phyloP scores from a whole-genome alignment of 2,329 filamentous ascomycete genomes.

The Orbilia quercus region DNA sequence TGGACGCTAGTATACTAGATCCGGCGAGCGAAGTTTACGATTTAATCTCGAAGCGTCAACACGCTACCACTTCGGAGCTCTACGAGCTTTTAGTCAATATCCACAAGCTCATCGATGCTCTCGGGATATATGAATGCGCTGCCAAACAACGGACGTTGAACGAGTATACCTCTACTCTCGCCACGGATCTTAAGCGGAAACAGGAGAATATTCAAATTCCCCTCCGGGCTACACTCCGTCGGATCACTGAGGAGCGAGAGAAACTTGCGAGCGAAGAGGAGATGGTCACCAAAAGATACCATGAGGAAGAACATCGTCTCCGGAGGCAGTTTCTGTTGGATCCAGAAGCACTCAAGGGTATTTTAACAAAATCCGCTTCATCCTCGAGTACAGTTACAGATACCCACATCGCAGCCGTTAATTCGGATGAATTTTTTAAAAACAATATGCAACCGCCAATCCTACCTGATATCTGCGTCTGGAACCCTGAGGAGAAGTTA shows the following conservation, averaged over 20 bases:
- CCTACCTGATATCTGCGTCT: constrained; percentile 37
- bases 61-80: constrained; percentile 24
- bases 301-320: constrained; percentile 14
- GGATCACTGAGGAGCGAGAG: constrained; percentile 20
- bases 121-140: constrained; percentile 10
- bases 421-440: background rate
- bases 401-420: background rate
- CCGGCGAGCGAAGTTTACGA: constrained; percentile 32
- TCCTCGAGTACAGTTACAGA: no score
- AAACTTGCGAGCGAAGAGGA: constrained; percentile 25
- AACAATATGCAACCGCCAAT: background rate
- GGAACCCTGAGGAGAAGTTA: constrained; percentile 27
- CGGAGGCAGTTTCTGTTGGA: constrained; percentile 34
- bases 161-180: constrained; percentile 22
- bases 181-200: constrained; percentile 34
- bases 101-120: constrained; percentile 21
- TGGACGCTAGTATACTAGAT: constrained; percentile 24
- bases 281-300: constrained; percentile 17
- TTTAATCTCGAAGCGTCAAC: constrained; percentile 23
- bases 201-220: constrained; percentile 38
- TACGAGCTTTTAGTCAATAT: constrained; percentile 3
- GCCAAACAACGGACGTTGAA: constrained; percentile 20
- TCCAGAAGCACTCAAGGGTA: constrained; percentile 3
- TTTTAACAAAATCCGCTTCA: constrained; percentile 5
- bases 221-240: constrained; percentile 15